Conservation (phyloP, 306 rosid species). For the Astragalus membranaceus region DNA sequence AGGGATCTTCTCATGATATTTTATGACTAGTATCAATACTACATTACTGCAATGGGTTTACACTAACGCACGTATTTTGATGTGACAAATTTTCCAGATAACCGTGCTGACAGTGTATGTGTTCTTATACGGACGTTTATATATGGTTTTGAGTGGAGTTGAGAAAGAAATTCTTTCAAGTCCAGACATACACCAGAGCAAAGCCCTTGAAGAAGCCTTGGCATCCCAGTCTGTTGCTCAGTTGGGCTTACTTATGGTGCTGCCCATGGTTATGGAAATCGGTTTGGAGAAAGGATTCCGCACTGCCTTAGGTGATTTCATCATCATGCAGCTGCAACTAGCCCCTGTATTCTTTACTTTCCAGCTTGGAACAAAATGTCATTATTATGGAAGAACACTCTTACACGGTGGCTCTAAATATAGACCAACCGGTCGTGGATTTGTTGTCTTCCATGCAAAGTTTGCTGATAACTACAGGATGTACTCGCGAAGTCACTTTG, state of each 20-base stretch:
- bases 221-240: constrained; percentile 86
- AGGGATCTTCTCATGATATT: not conserved
- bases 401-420: constrained; percentile 98
- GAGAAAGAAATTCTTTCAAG: constrained; percentile 66
- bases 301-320: constrained; percentile 80
- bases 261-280: constrained; percentile 98
- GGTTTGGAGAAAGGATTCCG: constrained; percentile 98
- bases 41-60: not conserved
- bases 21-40: constrained; percentile 1
- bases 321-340: constrained; percentile 94
- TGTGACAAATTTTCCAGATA: constrained; percentile 47
- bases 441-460: constrained; percentile 91
- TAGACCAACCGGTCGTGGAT: constrained; percentile 89
- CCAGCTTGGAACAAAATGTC: constrained; percentile 96
- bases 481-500: constrained; percentile 92
- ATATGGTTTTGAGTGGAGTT: constrained; percentile 94
- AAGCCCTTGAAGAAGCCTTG: constrained; percentile 88
- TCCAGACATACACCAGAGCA: constrained; percentile 50
- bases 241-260: constrained; percentile 71
- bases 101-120: constrained; percentile 74
- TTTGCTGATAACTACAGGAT: constrained; percentile 89
- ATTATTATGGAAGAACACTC: constrained; percentile 86
- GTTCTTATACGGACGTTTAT: constrained; percentile 84
- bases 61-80: constrained; percentile 11
- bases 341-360: constrained; percentile 97